These are phyloP conservation scores for Diophrys appendiculata DNA, from an alignment of 73 alveolate genomes.

Conservation along the genomic window DNA sequence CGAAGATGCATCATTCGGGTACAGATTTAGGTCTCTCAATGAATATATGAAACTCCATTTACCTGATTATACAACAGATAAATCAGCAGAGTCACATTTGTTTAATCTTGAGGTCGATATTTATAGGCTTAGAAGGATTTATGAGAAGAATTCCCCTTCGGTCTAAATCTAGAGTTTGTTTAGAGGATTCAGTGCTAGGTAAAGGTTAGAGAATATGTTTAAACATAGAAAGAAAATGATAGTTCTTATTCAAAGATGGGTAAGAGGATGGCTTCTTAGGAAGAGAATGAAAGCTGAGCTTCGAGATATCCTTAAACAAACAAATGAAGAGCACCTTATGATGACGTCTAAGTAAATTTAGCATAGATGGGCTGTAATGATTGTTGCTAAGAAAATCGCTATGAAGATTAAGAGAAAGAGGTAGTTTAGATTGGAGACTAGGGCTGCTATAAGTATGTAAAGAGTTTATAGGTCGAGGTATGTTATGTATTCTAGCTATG, in stretches of 20 bases:
- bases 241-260: constrained; percentile 5
- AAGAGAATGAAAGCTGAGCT: constrained; percentile 14
- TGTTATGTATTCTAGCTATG: constrained; percentile 13
- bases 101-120: constrained; percentile 51
- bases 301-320: constrained; percentile 11
- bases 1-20: constrained; percentile 13
- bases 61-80: constrained; percentile 33
- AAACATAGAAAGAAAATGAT: constrained; percentile 47
- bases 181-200: constrained; percentile 52
- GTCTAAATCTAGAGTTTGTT: constrained; percentile 50
- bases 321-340: constrained; percentile 30
- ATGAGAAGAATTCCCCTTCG: constrained; percentile 54
- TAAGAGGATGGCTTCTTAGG: constrained; percentile 24
- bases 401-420: not conserved
- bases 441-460: constrained; percentile 32
- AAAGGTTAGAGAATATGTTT: constrained; percentile 27
- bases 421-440: not conserved
- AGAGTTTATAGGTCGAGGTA: constrained; percentile 30
- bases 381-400: not conserved
- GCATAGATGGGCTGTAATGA: not conserved
- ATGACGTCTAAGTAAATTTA: constrained; percentile 36
- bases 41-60: constrained; percentile 49
- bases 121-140: constrained; percentile 43
- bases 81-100: constrained; percentile 51
- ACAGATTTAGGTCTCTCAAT: constrained; percentile 33